Base-by-base conservation (phyloP, 2,329 filamentous ascomycete genomes). In the Dactylellina drechsleri region DNA sequence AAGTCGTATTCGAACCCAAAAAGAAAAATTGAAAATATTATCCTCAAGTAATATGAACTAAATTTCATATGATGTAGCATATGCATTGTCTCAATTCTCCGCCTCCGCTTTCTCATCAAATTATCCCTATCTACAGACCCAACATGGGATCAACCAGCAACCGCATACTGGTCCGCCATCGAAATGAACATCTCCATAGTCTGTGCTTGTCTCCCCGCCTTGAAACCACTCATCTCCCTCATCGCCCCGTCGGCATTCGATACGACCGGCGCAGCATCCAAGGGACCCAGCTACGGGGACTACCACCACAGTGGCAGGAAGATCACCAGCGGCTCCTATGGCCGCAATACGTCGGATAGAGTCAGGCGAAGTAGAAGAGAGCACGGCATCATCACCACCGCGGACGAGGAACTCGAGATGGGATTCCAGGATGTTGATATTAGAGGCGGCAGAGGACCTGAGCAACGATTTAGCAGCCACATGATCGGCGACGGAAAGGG, bases 121-220 rank as follows among this genome's bases (percentile, higher is more conserved):
- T 60, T 74, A 13, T 74, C 70, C 4, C 61, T 53, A 53, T 74
- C 70, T 8, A 67, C 26, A 52, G 70, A 74, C 20, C 70, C 70
- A 43, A 74, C 70, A 15, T 74, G 70, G 70, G 70, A 74, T 26
- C 70, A 74, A 52, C 70, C 70, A 6, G 70, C 70, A 36, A 79
- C 82, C 7, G 76, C 79, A 36, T 36, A 36, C 31, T 83, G 81
- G 81, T 81, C 81, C 7, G 68, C 81, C n/a, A 81, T 82, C 41
- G 82, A 83, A 77, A 36, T 36, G 31, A 36, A 36, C 70, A 79
- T 82, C 6, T 80, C 80, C 5, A 81, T 83, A 26, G 77, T 82
- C 15, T 82, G 81, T 59, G 81, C 82, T 10, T 83, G 81, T 54
- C 79, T 83, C 7, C 81, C 81, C 0, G 80, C 80, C 59, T 79